Evolutionary conservation across 2,329 filamentous ascomycete species (phyloP).

Genomic region (Talaromyces pinophilus): DNA sequence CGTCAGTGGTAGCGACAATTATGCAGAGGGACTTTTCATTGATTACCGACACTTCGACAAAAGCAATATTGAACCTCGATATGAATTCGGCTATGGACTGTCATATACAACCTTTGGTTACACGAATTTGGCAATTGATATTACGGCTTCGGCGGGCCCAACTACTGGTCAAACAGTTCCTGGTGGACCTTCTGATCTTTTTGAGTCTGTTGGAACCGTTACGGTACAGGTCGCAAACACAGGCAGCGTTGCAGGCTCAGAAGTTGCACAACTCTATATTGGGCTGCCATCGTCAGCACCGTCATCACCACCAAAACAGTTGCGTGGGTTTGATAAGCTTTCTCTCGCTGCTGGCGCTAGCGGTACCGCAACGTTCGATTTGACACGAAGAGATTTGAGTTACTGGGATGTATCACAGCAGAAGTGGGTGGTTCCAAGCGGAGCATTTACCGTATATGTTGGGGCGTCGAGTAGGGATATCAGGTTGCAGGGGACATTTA

Average conservation of each 20-base stretch:
- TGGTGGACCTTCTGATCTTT: slow-evolving; percentile 62
- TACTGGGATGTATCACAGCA: slow-evolving; percentile 63
- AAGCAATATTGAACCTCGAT: slow-evolving; percentile 66
- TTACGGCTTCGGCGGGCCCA: slow-evolving; percentile 20
- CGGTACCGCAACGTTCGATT: slow-evolving; percentile 52
- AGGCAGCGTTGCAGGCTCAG: slow-evolving; percentile 64
- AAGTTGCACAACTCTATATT: slow-evolving; percentile 62
- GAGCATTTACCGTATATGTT: slow-evolving; percentile 12
- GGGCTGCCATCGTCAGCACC: slow-evolving; percentile 30
- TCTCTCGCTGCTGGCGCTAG: slow-evolving; percentile 30
- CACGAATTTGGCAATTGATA: slow-evolving; percentile 58
- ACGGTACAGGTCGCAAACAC: slow-evolving; percentile 71
- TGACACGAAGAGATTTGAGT: slow-evolving; percentile 63
- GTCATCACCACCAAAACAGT: slow-evolving; percentile 50
- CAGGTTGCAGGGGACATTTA: slow-evolving; percentile 13
- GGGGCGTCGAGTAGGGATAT: slow-evolving; percentile 16
- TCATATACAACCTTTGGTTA: slow-evolving; percentile 79
- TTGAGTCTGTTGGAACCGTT: slow-evolving; percentile 55
- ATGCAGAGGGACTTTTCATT: slow-evolving; percentile 76
- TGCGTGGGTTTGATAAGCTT: slow-evolving; percentile 65
- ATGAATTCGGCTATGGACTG: slow-evolving; percentile 78
- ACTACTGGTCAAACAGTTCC: slow-evolving; percentile 10
- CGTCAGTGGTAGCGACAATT: slow-evolving; percentile 64
- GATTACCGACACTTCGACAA: slow-evolving; percentile 78
- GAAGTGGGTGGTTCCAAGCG: slow-evolving; percentile 53